Percentiles rank a stretch among this genome's conserved stretches.
Conservation (phyloP, 495 filamentous ascomycete genomes). For the Xylaria flabelliformis region DNA sequence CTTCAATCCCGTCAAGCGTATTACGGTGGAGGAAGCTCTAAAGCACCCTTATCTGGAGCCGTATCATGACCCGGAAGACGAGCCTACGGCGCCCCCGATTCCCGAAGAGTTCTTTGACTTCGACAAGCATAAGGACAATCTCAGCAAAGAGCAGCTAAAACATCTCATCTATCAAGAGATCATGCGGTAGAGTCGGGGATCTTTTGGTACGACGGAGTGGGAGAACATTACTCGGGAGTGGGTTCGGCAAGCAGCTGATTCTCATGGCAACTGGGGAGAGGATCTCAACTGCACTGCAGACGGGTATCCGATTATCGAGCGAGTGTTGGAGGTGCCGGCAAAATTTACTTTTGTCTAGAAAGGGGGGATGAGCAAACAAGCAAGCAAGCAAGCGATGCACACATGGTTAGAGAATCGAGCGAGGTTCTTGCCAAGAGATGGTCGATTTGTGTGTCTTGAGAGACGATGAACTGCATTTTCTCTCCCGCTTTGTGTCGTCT, state of each 20-base stretch:
- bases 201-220: not conserved
- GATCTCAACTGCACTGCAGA: not conserved
- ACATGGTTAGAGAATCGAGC: constrained; percentile 10
- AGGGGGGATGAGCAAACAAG: not conserved
- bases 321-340: constrained; percentile 16
- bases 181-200: constrained; percentile 77
- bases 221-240: not conserved
- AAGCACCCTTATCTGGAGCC: constrained; percentile 98
- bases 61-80: constrained; percentile 98
- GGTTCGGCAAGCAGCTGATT: constrained; percentile 6
- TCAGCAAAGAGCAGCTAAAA: constrained; percentile 98
- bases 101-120: constrained; percentile 99
- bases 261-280: not conserved
- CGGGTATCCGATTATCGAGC: constrained; percentile 7
- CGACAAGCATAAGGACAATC: constrained; percentile 98
- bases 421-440: not conserved
- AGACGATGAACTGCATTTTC: not conserved
- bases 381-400: constrained; percentile 19
- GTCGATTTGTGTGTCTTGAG: not conserved
- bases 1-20: constrained; percentile 98
- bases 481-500: not conserved
- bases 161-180: constrained; percentile 97
- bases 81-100: constrained; percentile 95
- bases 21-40: constrained; percentile 95
- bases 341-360: constrained; percentile 17